These are phyloP conservation scores for Megacollybia marginata DNA, from an alignment of 768 basidiomycete genomes.

Conservation along the genomic window DNA sequence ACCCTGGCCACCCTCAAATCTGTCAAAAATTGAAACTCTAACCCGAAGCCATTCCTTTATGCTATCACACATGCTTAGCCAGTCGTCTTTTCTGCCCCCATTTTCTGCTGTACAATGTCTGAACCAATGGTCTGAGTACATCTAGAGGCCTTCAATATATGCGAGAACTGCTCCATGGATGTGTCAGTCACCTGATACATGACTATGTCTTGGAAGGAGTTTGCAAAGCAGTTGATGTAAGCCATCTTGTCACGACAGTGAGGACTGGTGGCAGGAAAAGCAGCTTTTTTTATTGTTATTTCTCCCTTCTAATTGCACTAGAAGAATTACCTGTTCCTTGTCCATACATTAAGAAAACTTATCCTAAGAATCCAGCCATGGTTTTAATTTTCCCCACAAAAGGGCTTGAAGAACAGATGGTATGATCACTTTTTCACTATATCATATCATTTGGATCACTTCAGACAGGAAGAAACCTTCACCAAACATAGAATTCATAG, in stretches of 20 bases:
- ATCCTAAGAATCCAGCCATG: slow-evolving; percentile 13
- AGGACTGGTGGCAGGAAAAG: slow-evolving; percentile 15
- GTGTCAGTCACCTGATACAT: slow-evolving; percentile 9
- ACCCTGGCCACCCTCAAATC: too few relatives aligned
- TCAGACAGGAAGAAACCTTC: not conserved
- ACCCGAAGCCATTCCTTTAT: too few relatives aligned
- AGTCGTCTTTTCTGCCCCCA: too few relatives aligned
- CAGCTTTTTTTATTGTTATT: slow-evolving; percentile 11
- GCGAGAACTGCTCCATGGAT: not conserved
- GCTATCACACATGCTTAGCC: too few relatives aligned
- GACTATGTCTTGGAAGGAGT: too few relatives aligned
- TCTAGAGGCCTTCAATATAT: too few relatives aligned
- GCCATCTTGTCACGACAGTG: slow-evolving; percentile 10
- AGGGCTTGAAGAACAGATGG: slow-evolving; percentile 15
- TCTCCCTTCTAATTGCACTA: too few relatives aligned
- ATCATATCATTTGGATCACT: not conserved
- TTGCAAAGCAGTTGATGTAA: slow-evolving; percentile 14
- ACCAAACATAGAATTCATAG: not conserved
- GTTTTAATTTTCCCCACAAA: slow-evolving; percentile 18
- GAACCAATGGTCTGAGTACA: too few relatives aligned
- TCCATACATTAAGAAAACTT: not conserved
- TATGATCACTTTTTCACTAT: slow-evolving; percentile 1
- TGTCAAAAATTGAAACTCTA: too few relatives aligned
- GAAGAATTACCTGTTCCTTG: slow-evolving; percentile 7
- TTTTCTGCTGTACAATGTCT: too few relatives aligned